Conservation (phyloP, 306 rosid species). For the Styphnolobium japonicum region DNA sequence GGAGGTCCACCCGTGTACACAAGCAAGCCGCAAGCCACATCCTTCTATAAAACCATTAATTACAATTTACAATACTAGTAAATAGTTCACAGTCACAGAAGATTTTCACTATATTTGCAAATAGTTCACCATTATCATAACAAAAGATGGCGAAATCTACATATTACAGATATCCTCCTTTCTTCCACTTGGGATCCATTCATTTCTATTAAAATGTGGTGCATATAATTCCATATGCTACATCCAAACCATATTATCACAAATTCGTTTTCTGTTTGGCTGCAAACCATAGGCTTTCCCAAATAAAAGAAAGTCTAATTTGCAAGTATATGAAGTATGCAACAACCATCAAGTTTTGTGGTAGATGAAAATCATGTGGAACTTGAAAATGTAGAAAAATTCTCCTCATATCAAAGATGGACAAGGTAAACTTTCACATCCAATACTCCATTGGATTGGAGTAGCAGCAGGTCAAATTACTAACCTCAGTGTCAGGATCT, state of each 20-base stretch:
- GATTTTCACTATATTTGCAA: neutral
- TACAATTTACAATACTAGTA: neutral
- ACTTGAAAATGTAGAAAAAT: neutral
- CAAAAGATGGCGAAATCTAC: neutral
- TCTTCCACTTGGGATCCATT: neutral
- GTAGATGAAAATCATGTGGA: neutral
- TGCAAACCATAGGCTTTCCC: neutral
- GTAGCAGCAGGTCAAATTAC: conserved; percentile 2
- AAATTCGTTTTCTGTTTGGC: neutral
- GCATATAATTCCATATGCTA: neutral
- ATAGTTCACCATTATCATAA: neutral
- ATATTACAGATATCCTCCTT: neutral
- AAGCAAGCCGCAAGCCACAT: neutral
- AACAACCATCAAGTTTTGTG: neutral
- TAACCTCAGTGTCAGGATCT: conserved; percentile 86
- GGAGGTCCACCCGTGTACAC: neutral
- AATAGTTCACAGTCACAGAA: neutral
- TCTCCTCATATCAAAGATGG: neutral
- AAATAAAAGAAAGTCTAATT: neutral
- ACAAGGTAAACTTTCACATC: neutral
- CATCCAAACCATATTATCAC: neutral
- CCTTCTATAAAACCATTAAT: neutral
- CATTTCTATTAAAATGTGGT: neutral
- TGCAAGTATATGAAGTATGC: neutral
- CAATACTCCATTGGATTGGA: neutral